A percentile compares a stretch with the other conserved stretches of the same genome.
phyloP scores from a whole-genome alignment of 805 yeast species.

The Ogataea neopini region DNA sequence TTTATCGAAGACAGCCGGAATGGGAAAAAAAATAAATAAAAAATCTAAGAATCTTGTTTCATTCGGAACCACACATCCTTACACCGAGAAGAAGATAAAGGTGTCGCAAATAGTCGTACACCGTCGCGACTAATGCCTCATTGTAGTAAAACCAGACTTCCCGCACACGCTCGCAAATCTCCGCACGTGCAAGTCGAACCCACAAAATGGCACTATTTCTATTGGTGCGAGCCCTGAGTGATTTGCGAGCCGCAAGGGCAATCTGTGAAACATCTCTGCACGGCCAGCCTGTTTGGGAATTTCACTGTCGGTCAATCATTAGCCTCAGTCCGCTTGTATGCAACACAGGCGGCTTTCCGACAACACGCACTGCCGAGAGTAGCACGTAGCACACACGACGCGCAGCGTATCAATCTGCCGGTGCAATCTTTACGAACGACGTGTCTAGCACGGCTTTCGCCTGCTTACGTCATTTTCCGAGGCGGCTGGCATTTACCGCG shows the following conservation, averaged over 20 bases:
- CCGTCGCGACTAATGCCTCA: background rate
- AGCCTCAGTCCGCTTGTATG: background rate
- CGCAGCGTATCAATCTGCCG: background rate
- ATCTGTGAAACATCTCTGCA: background rate
- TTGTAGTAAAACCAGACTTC: background rate
- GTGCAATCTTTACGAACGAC: no score
- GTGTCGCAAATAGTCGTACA: background rate
- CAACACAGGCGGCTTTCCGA: background rate
- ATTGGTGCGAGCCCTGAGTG: conserved; percentile 2
- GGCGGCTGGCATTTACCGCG: background rate
- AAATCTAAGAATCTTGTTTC: background rate
- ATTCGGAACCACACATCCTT: background rate
- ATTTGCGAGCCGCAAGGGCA: background rate
- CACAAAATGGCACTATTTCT: conserved; percentile 1
- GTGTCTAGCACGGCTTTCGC: background rate
- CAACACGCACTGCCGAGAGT: background rate
- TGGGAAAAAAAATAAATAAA: conserved; percentile 4
- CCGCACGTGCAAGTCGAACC: conserved; percentile 1
- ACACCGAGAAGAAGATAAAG: background rate
- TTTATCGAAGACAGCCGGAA: conserved; percentile 6
- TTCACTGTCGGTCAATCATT: background rate
- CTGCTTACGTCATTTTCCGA: background rate
- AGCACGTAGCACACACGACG: background rate
- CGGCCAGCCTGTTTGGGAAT: background rate
- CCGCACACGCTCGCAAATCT: conserved; percentile 6